Conservation (phyloP, 1,284 basidiomycete genomes). For the Apiotrichum domesticum region DNA sequence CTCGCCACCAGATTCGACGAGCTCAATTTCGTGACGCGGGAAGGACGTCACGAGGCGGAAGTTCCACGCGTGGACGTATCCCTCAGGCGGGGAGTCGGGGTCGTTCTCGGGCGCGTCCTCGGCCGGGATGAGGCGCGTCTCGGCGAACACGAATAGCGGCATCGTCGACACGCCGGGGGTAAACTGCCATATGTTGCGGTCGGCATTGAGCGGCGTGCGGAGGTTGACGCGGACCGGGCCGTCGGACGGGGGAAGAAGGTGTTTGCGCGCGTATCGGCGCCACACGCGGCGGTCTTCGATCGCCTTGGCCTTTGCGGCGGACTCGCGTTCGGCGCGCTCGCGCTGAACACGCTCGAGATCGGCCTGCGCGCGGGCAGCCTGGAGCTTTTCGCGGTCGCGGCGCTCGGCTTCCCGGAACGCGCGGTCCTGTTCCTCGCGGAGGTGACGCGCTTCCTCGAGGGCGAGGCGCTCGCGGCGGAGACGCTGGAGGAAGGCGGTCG, state of each 20-base stretch:
- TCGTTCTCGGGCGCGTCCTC: conserved; percentile 19
- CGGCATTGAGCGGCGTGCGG: conserved; percentile 33
- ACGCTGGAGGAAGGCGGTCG: conserved; percentile 64
- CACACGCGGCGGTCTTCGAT: conserved; percentile 25
- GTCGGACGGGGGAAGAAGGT: conserved; percentile 27
- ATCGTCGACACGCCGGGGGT: conserved; percentile 23
- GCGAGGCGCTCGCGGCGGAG: conserved; percentile 51
- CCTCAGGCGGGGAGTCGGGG: conserved; percentile 33
- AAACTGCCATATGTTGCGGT: conserved; percentile 34
- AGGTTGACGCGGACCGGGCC: conserved; percentile 32
- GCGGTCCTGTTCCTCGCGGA: conserved; percentile 75
- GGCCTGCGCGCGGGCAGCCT: conserved; percentile 22
- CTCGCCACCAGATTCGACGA: conserved; percentile 26
- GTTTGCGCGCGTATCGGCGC: conserved; percentile 41
- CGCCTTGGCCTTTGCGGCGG: conserved; percentile 19
- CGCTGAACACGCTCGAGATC: conserved; percentile 20
- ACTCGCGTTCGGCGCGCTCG: conserved; percentile 41
- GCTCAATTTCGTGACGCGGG: conserved; percentile 36
- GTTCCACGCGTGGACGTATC: conserved; percentile 28
- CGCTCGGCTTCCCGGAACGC: conserved; percentile 63
- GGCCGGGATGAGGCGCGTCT: conserved; percentile 38
- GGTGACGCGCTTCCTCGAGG: conserved; percentile 60
- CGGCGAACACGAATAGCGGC: conserved; percentile 40
- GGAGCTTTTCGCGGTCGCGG: conserved; percentile 58
- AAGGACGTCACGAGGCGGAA: conserved; percentile 40